These are phyloP conservation scores for Coix lacrymajobi DNA, from an alignment of 176 grass and related monocot species.

Conservation along the genomic window DNA sequence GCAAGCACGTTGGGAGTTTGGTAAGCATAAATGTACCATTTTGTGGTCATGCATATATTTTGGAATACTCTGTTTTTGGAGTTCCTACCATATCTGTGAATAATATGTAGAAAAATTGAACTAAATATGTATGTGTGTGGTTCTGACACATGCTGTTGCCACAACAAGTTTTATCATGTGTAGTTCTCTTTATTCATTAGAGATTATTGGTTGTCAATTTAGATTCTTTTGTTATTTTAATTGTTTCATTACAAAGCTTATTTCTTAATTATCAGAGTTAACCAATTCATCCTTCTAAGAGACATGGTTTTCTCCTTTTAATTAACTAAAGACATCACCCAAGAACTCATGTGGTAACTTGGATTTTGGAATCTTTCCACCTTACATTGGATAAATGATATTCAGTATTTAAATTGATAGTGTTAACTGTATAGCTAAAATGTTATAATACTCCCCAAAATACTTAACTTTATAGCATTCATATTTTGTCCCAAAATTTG, in stretches of 20 bases:
- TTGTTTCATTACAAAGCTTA: background rate
- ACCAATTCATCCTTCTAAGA: background rate
- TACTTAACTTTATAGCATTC: too few species aligned
- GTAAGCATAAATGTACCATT: constrained; percentile 29
- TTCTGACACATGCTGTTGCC: background rate
- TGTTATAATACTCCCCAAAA: background rate
- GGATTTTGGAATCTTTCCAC: background rate
- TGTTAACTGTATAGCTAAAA: background rate
- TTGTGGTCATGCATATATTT: background rate
- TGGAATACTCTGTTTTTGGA: background rate
- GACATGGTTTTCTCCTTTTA: background rate
- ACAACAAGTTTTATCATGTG: background rate
- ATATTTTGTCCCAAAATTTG: too few species aligned
- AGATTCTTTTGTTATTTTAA: background rate
- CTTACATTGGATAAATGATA: background rate
- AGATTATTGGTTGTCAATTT: background rate
- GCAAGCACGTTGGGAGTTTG: constrained; percentile 93
- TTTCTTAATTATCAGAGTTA: background rate
- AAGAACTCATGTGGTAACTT: background rate
- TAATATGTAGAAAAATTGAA: background rate
- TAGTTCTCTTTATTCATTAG: background rate
- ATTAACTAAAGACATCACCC: background rate
- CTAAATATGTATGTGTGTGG: background rate
- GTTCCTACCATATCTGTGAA: background rate
- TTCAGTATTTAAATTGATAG: background rate